phyloP scores from a whole-genome alignment of 169 alveolate species.

The Blepharisma undulans region DNA sequence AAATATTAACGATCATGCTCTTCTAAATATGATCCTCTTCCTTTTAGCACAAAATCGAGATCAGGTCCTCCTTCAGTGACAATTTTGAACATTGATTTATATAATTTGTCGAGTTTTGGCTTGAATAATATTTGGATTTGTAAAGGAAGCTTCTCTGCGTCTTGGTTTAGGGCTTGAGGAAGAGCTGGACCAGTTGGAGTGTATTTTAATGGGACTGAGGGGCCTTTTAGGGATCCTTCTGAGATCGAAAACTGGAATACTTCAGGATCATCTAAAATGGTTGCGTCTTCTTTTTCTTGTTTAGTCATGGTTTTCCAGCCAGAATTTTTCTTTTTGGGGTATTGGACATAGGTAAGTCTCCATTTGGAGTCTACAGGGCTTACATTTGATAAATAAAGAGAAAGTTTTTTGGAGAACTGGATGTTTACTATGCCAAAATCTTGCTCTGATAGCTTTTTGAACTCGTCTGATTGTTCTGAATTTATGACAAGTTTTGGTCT shows the following conservation, averaged over 20 bases:
- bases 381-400: background rate
- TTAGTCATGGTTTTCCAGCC: conserved; percentile 33
- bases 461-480: conserved; percentile 4
- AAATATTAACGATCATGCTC: conserved; percentile 27
- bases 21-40: conserved; percentile 23
- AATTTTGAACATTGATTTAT: conserved; percentile 22
- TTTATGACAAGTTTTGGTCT: conserved; percentile 15
- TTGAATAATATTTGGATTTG: conserved; percentile 2
- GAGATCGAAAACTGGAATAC: background rate
- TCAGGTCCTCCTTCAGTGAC: conserved; percentile 28
- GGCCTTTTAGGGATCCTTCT: conserved; percentile 11
- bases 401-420: background rate
- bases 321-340: background rate
- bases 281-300: conserved; percentile 32
- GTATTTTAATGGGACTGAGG: conserved; percentile 14
- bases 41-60: conserved; percentile 33
- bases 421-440: conserved; percentile 31
- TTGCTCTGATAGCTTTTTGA: background rate
- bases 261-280: conserved; percentile 2
- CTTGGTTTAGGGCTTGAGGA: background rate
- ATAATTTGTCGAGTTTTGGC: conserved; percentile 21
- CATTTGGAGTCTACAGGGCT: conserved; percentile 29
- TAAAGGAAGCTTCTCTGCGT: conserved; percentile 5
- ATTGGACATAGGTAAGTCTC: conserved; percentile 12
- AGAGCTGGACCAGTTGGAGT: conserved; percentile 34